A percentile compares a stretch with the other conserved stretches of the same genome.
Evolutionary conservation across 345 rosid genomes (phyloP).

Genomic region (Conringia planisiliqua): DNA sequence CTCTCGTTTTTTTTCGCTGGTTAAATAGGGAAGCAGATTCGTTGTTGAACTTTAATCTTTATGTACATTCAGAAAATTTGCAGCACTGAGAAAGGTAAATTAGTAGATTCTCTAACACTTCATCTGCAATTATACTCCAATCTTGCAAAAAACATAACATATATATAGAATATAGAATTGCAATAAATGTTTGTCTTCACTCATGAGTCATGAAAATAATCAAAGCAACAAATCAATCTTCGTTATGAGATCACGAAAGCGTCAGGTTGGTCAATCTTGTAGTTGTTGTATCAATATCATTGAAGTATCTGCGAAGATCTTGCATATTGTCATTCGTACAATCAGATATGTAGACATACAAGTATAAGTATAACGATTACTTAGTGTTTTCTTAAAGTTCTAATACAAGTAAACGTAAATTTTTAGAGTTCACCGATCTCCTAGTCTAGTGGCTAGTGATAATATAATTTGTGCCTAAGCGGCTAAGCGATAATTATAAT

Average conservation of each 20-base stretch:
- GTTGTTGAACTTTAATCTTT: constrained; percentile 5
- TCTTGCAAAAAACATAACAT: background rate
- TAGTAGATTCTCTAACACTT: background rate
- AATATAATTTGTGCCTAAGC: background rate
- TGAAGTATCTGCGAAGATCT: background rate
- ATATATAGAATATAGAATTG: background rate
- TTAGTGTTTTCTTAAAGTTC: background rate
- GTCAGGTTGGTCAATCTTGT: background rate
- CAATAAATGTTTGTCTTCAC: background rate
- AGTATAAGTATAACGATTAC: background rate
- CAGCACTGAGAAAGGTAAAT: constrained; percentile 8
- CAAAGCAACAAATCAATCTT: background rate
- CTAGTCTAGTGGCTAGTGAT: background rate
- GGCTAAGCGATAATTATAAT: background rate
- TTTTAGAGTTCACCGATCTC: background rate
- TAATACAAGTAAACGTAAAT: background rate
- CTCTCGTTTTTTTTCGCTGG: background rate
- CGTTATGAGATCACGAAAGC: background rate
- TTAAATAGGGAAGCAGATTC: constrained; percentile 21
- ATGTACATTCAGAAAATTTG: constrained; percentile 8
- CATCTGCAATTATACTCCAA: background rate
- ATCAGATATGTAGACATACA: background rate
- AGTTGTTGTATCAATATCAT: background rate
- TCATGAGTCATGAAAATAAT: background rate
- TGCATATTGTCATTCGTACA: background rate